Evolutionary conservation across 306 rosid genomes (phyloP), one percentile per base, ranked within the genome.

Genomic region (Morella rubra): DNA sequence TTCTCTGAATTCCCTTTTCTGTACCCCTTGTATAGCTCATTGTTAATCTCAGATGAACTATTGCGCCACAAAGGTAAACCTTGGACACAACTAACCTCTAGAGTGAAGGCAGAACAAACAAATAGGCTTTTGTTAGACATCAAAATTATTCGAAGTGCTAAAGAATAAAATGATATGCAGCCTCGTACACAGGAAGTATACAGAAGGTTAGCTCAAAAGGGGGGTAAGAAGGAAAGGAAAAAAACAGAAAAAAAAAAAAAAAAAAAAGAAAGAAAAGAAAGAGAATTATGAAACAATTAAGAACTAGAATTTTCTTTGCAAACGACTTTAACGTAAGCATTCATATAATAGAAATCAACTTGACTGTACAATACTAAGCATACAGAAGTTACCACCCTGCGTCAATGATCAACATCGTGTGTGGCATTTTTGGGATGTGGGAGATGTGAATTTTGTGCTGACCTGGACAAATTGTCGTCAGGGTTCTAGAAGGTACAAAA

Each of bases 31-130:
- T 77, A 93, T 19, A 93, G 83, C 78, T 83, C 92, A 85, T 85
- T 53, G 74, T 90, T 91, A 55, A 93, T 76, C 69, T 84, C 92
- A 44, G 85, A 74, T 51, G 96, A 78, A 80, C 78, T 86, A 83
- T 87, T 88, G 69, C 91, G 97, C 98, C 98, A 91, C 82, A 93
- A 82, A 44, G 13, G 79, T 75, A 90, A 84, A 44, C 79, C 91
- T 84, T 88, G 83, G 81, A 82, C 91, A 80, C 97, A 93, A 67
- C 11, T 69, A 41, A 91, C 69, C 84, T 86, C 98, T 93, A 77
- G 59, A 77, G 76, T 74, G 79, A 81, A 64, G 13, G 11, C 52
- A 55, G 76, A 82, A 42, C 3, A 18, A 65, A 16, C 7, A 42
- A 65, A 8, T 65, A 9, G 18, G n/a, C 19, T 6, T 41, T 40